These are phyloP conservation scores for Mycena rosella DNA, from an alignment of 768 basidiomycete genomes.

Conservation along the genomic window DNA sequence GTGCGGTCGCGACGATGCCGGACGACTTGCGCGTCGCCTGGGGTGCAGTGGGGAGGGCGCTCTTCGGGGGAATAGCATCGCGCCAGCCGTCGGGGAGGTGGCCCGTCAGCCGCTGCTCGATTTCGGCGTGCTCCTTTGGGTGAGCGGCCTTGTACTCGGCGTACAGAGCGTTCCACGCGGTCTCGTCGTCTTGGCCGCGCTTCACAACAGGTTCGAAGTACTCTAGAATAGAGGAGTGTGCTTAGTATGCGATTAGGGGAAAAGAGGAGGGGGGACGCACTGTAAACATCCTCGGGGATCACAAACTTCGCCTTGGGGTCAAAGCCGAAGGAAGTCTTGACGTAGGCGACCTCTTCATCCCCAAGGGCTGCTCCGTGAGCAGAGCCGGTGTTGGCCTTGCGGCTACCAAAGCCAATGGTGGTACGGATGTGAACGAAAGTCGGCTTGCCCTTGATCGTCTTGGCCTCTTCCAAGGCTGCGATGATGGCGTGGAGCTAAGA, in stretches of 20 bases:
- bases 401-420: slow-evolving; percentile 28
- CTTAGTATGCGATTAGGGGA: not conserved
- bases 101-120: slow-evolving; percentile 25
- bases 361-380: slow-evolving; percentile 28
- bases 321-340: slow-evolving; percentile 29
- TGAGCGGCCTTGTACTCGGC: slow-evolving; percentile 13
- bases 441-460: slow-evolving; percentile 20
- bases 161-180: slow-evolving; percentile 19
- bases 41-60: slow-evolving; percentile 20
- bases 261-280: not conserved
- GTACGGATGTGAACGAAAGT: slow-evolving; percentile 26
- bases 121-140: slow-evolving; percentile 26
- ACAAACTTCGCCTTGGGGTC: slow-evolving; percentile 23
- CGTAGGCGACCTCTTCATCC: slow-evolving; percentile 25
- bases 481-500: slow-evolving; percentile 8
- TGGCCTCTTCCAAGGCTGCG: slow-evolving; percentile 9
- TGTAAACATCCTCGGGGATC: slow-evolving; percentile 20
- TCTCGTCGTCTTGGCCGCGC: slow-evolving; percentile 18
- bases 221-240: not conserved
- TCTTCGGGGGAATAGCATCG: slow-evolving; percentile 19
- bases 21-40: slow-evolving; percentile 32
- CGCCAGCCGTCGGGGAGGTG: slow-evolving; percentile 28
- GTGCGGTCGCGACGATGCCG: slow-evolving; percentile 22
- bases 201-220: slow-evolving; percentile 22
- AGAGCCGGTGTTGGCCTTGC: slow-evolving; percentile 27